A percentile compares a stretch with the other conserved stretches of the same genome.
Conservation (phyloP, 495 filamentous ascomycete genomes). For the Rhypophila decipiens region DNA sequence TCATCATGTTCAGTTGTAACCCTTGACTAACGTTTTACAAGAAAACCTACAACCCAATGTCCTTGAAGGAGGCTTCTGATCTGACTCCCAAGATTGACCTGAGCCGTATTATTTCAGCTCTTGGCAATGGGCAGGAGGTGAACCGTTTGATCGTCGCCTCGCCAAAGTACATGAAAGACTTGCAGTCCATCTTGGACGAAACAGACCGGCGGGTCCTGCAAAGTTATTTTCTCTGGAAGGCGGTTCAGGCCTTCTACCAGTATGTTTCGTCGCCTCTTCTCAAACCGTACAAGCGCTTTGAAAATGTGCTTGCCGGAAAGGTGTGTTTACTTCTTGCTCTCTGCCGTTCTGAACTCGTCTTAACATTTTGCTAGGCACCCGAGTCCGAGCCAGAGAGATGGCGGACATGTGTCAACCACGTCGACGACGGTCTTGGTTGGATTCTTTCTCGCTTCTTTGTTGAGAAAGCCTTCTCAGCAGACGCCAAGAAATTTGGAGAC, state of each 20-base stretch:
- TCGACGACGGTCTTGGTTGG: slow-evolving; percentile 46
- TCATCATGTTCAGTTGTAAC: not conserved
- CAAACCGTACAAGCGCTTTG: not conserved
- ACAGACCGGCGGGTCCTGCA: not conserved
- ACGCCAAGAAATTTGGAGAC: slow-evolving; percentile 60
- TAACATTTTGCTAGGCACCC: slow-evolving; percentile 8
- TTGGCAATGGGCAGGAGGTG: not conserved
- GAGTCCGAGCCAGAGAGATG: slow-evolving; percentile 52
- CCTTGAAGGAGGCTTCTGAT: not conserved
- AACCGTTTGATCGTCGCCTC: not conserved
- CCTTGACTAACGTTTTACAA: not conserved
- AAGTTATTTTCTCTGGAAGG: not conserved
- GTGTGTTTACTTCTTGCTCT: not conserved
- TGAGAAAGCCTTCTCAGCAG: slow-evolving; percentile 47
- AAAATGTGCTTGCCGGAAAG: not conserved
- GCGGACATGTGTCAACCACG: slow-evolving; percentile 49
- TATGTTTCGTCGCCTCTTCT: not conserved
- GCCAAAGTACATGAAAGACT: not conserved
- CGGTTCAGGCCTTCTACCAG: slow-evolving; percentile 35
- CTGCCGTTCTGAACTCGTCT: not conserved
- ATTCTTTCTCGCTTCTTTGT: slow-evolving; percentile 54
- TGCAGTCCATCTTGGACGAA: not conserved
- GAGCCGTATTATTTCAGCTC: not conserved
- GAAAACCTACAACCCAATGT: not conserved
- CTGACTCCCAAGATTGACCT: not conserved